Evolutionary conservation across 2,329 filamentous ascomycete species (phyloP).

Genomic region (Trichoderma lentiforme): DNA sequence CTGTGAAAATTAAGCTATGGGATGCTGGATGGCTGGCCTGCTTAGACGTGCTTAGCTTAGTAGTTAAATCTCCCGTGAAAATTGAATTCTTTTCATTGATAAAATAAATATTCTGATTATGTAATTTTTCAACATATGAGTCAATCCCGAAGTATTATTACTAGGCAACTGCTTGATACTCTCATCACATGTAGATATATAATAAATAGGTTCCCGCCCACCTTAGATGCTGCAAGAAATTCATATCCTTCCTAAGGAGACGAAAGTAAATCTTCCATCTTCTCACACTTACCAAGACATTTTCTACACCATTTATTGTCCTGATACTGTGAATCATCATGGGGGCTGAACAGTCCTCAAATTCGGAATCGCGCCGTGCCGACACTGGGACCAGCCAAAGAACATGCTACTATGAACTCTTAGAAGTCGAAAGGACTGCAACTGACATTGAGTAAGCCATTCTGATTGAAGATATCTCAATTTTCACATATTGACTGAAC

Average conservation of each 20-base stretch:
- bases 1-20: background rate
- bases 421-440: constrained; percentile 69
- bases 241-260: background rate
- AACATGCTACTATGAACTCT: constrained; percentile 81
- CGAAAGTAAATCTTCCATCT: background rate
- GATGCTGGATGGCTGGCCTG: background rate
- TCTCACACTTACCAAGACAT: background rate
- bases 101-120: background rate
- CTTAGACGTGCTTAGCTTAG: background rate
- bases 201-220: background rate
- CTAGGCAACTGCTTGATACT: background rate
- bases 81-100: background rate
- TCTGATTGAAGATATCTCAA: background rate
- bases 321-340: constrained; percentile 31
- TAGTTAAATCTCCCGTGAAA: background rate
- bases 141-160: background rate
- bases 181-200: background rate
- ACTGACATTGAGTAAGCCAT: constrained; percentile 71
- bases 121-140: background rate
- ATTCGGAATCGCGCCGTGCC: constrained; percentile 30
- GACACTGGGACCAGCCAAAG: constrained; percentile 47
- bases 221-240: background rate
- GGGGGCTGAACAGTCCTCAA: constrained; percentile 56
- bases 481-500: background rate
- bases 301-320: background rate